Evolutionary conservation across 257 asterid species (phyloP), one percentile per base, ranked within the genome.

Genomic region (Nicotiana knightiana): DNA sequence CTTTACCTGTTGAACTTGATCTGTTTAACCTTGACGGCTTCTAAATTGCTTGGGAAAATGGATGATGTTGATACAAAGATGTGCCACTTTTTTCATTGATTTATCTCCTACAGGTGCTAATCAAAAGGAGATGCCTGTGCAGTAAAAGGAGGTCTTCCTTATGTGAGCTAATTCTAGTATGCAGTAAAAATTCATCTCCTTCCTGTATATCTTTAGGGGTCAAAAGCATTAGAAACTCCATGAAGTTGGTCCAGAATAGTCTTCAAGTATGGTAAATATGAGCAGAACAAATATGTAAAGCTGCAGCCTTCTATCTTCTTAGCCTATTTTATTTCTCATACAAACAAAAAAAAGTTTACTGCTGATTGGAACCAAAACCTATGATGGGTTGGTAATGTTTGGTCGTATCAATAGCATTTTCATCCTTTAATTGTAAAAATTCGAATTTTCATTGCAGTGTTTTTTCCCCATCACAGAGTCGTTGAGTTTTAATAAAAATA

Each of bases 21-120:
- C 91, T 93, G 86, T 92, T 91, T 91, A 89, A 84, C 83, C 97
- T 93, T 58, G 97, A 92, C 16, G 98, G 99, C 83, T 88, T 94
- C 88, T 96, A 86, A 89, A 87, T 93, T 84, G 76, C 64, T 48
- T 64, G 76, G 86, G 92, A 91, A 87, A 66, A 83, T 82, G 86
- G 80, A 82, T 86, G 81, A 88, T 85, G 88, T 91, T 91, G 84
- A 90, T 88, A 86, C 78, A 77, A 87, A 87, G 79, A 65, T 82
- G 83, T 91, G 89, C 94, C 83, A 81, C 91, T 48, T 62, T 85
- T 37, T 91, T 90, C 87, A 88, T 88, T 89, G 76, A 88, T 90
- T 88, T 87, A 90, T 92, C 92, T 88, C 91, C 59, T 92, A 93
- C 98, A 93, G 99, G 97, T 90, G 86, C 93, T 82, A 81, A 86